Conservation (phyloP, 371 early-diverging fungal species). For the Chytridium lagenaria region DNA sequence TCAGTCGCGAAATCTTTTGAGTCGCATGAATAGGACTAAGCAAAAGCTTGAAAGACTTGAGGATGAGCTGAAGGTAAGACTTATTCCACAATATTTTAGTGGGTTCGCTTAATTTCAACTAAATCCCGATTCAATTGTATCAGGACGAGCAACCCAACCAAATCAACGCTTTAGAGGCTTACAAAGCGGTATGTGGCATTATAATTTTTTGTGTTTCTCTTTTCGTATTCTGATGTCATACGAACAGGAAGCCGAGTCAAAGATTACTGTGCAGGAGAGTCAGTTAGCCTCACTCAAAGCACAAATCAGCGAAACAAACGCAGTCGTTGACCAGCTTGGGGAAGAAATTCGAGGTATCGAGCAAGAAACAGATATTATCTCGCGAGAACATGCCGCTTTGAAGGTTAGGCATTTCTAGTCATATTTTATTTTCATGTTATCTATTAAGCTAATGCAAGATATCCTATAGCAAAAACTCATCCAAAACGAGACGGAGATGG, state of each 20-base stretch:
- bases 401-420: neutral
- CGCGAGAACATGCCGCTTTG: slow-evolving; percentile 1
- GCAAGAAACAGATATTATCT: slow-evolving; percentile 18
- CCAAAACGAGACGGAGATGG: neutral
- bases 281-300: slow-evolving; percentile 41
- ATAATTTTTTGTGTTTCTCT: neutral
- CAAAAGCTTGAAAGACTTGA: slow-evolving; percentile 30
- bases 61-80: slow-evolving; percentile 43
- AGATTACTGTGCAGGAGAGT: slow-evolving; percentile 53
- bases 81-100: neutral
- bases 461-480: neutral
- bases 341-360: neutral
- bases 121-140: too few species aligned
- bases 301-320: neutral
- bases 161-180: slow-evolving; percentile 61
- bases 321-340: neutral
- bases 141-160: slow-evolving; percentile 72
- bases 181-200: slow-evolving; percentile 46
- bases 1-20: too few species aligned
- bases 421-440: neutral
- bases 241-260: slow-evolving; percentile 46
- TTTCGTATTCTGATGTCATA: slow-evolving; percentile 24
- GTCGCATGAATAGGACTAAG: neutral
- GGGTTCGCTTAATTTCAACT: too few species aligned
- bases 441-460: neutral